Conservation (phyloP, 306 rosid genomes). For the Cicer yamashitae region DNA sequence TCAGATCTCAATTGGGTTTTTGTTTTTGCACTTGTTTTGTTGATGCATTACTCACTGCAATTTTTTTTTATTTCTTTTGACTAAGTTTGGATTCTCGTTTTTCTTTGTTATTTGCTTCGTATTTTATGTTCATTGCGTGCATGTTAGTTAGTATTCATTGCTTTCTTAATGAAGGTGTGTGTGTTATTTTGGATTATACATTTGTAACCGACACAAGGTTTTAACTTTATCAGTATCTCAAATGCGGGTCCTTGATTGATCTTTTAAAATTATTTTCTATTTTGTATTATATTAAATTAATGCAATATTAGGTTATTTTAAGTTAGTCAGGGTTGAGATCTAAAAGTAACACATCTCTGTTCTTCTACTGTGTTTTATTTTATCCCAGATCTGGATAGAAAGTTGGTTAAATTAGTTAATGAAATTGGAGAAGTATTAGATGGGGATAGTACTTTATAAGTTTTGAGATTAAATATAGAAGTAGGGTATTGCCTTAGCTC, state of each 20-base stretch:
- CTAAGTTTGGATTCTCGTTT: conserved; percentile 27
- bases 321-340: conserved; percentile 26
- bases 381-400: conserved; percentile 47
- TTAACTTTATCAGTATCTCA: conserved; percentile 16
- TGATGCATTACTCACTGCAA: conserved; percentile 38
- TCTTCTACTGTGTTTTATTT: conserved; percentile 25
- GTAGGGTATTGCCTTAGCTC: neutral
- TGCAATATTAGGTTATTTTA: conserved; percentile 29
- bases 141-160: conserved; percentile 22
- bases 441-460: conserved; percentile 19
- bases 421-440: neutral
- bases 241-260: conserved; percentile 29
- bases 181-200: conserved; percentile 31
- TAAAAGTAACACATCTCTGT: conserved; percentile 5
- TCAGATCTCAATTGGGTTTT: conserved; percentile 43
- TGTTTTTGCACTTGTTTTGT: conserved; percentile 36
- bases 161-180: conserved; percentile 29
- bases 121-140: conserved; percentile 28
- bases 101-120: neutral
- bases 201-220: conserved; percentile 39
- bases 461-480: conserved; percentile 1
- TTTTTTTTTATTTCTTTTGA: neutral
- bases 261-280: neutral
- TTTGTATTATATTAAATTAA: neutral
- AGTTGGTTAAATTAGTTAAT: conserved; percentile 22